Percentiles rank a stretch among this genome's conserved stretches.
phyloP scores from a whole-genome alignment of 176 grass and related monocot species.

The Cocos nucifera region DNA sequence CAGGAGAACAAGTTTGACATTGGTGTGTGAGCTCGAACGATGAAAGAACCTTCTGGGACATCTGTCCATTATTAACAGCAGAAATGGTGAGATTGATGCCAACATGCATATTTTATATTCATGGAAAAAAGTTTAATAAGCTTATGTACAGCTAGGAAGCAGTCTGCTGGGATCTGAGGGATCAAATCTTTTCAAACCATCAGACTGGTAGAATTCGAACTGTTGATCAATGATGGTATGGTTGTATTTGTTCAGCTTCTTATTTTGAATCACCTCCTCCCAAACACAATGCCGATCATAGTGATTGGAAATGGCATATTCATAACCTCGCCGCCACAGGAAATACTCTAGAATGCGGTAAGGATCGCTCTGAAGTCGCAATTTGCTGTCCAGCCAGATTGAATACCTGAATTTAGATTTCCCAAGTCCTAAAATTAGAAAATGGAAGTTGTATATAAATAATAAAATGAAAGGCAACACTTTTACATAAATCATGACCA shows the following conservation, averaged over 20 bases:
- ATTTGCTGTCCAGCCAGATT: constrained; percentile 98
- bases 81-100: neutral
- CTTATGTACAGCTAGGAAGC: constrained; percentile 82
- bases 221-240: constrained; percentile 98
- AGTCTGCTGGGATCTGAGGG: constrained; percentile 62
- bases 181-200: constrained; percentile 74
- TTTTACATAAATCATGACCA: too few relatives aligned
- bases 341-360: constrained; percentile 97
- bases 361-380: constrained; percentile 88
- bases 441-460: too few relatives aligned
- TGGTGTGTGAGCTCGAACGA: constrained; percentile 87
- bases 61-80: constrained; percentile 39
- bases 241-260: constrained; percentile 95
- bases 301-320: constrained; percentile 99
- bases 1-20: constrained; percentile 98
- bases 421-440: neutral
- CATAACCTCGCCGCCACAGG: constrained; percentile 76
- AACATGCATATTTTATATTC: neutral
- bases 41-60: constrained; percentile 99
- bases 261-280: constrained; percentile 96
- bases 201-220: constrained; percentile 93
- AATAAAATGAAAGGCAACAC: too few relatives aligned
- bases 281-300: constrained; percentile 92
- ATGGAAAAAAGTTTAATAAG: constrained; percentile 3
- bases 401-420: constrained; percentile 60